Evolutionary conservation across 768 basidiomycete species (phyloP).

Genomic region (Rubroboletus satanas): DNA sequence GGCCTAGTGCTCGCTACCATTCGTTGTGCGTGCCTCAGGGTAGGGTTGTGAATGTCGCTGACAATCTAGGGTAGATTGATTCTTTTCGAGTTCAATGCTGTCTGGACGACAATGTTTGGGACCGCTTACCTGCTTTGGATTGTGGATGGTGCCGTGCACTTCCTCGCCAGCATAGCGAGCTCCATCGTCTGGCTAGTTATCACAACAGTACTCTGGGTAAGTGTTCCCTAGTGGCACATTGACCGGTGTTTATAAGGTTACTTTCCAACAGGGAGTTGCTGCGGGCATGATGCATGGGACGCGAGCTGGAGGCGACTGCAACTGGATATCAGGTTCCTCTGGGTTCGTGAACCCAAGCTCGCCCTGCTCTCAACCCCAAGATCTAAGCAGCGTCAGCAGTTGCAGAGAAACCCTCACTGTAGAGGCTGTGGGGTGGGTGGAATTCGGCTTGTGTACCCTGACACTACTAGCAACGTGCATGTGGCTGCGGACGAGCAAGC

Average conservation of each 20-base stretch:
- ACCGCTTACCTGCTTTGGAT: slow-evolving; percentile 70
- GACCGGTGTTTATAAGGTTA: background rate
- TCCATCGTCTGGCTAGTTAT: slow-evolving; percentile 70
- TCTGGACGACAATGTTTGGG: slow-evolving; percentile 74
- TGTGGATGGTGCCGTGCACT: slow-evolving; percentile 57
- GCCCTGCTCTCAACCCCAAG: slow-evolving; percentile 22
- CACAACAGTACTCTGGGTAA: slow-evolving; percentile 66
- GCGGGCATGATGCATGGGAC: slow-evolving; percentile 65
- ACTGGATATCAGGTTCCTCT: slow-evolving; percentile 39
- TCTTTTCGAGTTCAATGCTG: slow-evolving; percentile 58
- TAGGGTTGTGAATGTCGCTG: background rate
- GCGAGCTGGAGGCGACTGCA: slow-evolving; percentile 58
- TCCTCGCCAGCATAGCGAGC: slow-evolving; percentile 74
- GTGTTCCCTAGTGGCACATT: slow-evolving; percentile 15
- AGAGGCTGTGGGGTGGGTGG: slow-evolving; percentile 73
- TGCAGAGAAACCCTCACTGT: slow-evolving; percentile 73
- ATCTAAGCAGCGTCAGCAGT: slow-evolving; percentile 34
- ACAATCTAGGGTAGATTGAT: slow-evolving; percentile 41
- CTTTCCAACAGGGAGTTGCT: slow-evolving; percentile 50
- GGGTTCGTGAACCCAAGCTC: slow-evolving; percentile 23
- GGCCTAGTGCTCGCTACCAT: slow-evolving; percentile 62
- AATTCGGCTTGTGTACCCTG: slow-evolving; percentile 57
- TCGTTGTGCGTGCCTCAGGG: slow-evolving; percentile 45
- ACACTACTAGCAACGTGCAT: slow-evolving; percentile 54
- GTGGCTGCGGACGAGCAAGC: slow-evolving; percentile 43